Evolutionary conservation across 345 rosid genomes (phyloP), one percentile per base, ranked within the genome.

Genomic region (Citrus reticulata): DNA sequence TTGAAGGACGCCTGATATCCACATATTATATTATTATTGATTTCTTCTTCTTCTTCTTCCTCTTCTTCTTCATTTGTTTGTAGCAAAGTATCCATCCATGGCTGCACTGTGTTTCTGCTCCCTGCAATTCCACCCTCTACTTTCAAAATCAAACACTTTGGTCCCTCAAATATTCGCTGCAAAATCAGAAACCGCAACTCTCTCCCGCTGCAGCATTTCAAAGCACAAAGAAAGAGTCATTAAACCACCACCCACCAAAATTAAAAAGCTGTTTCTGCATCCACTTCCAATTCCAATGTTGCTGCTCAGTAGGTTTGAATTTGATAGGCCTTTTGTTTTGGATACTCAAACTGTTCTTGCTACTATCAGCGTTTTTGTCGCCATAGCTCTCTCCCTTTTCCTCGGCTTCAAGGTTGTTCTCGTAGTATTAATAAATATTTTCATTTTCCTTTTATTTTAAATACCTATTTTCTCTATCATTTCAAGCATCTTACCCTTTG

Each of bases 341-440:
- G 95, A 95, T 79, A 92, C 98, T 49, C 98, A 93, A 73, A 89
- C 95, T 1, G 85, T 90, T 20, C 88, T 95, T 66, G 86, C 86
- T 73, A 88, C 95, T 16, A 77, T 88, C 81, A 95, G 98, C 76
- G 93, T 95, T 57, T 82, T 93, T 24, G 93, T 86, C 8, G 98
- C 98, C 85, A 93, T 95, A 86, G 89, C 86, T 1, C 90, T 92
- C 10, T 95, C 98, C 55, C 92, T 95, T 73, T 85, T 90, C 77
- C 91, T 93, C 29, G 98, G 98, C 74, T 87, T 95, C 83, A 95
- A 93, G 94, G 98, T 87, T 60, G 6, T 3, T 46, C 51, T 46
- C 51, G 0, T 46, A 46, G 1, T 46, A 1, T 46, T 46, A 46
- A 13, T 13, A 46, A 22, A 17, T 54, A 24, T 49, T 61, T 32